Evolutionary conservation across 441 rosid genomes (phyloP).

Genomic region (Euphorbia schlechtendalii): DNA sequence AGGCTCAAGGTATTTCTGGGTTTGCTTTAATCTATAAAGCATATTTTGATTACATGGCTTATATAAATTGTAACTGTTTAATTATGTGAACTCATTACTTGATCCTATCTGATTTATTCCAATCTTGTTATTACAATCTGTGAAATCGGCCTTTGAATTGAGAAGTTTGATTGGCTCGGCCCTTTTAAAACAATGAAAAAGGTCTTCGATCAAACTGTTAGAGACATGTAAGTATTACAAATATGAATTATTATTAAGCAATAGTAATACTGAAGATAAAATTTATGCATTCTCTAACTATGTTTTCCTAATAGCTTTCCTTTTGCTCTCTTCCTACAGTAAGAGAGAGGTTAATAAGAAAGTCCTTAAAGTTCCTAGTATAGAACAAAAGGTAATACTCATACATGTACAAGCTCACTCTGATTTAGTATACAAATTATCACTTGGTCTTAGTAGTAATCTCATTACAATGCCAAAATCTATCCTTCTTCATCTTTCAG

Average conservation of each 20-base stretch:
- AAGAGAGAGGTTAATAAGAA: conserved; percentile 98
- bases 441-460: background rate
- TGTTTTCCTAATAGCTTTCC: conserved; percentile 1
- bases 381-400: conserved; percentile 82
- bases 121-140: background rate
- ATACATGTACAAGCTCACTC: no score
- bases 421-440: background rate
- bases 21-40: background rate
- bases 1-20: background rate
- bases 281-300: background rate
- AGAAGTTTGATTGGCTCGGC: background rate
- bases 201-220: conserved; percentile 85
- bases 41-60: background rate
- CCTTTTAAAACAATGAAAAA: conserved; percentile 65
- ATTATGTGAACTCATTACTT: background rate
- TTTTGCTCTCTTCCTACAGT: conserved; percentile 34
- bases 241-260: background rate
- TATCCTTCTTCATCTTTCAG: conserved; percentile 31
- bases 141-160: conserved; percentile 1
- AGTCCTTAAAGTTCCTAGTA: conserved; percentile 96
- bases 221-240: conserved; percentile 72
- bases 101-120: background rate
- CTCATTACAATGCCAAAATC: background rate
- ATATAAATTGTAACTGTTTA: background rate
- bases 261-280: background rate